Percentiles rank a stretch among this genome's conserved stretches.
These are phyloP conservation scores for Rhizoclosmatium sp. DNA, from an alignment of 192 early-diverging fungal genomes.

Conservation along the genomic window DNA sequence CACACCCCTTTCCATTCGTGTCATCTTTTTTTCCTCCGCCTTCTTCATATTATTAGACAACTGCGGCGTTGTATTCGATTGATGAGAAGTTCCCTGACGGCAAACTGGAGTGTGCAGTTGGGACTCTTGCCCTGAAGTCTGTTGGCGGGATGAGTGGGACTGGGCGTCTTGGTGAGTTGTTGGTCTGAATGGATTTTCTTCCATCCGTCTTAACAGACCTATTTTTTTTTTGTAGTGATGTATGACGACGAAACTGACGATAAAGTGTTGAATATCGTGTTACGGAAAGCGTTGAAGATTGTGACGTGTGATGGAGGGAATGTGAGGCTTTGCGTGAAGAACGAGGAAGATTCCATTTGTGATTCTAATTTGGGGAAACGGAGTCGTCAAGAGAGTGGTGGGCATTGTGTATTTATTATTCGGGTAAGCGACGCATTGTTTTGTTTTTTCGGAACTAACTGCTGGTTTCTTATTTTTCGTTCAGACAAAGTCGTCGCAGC, in stretches of 20 bases:
- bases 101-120: conserved; percentile 1
- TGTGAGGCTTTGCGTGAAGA: neutral
- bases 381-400: no score
- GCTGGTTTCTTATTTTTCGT: neutral
- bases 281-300: neutral
- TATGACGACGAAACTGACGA: neutral
- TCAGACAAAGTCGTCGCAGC: neutral
- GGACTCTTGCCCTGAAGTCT: neutral
- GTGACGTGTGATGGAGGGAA: neutral
- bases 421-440: neutral
- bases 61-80: neutral
- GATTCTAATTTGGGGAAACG: no score
- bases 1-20: neutral
- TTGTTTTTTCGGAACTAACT: neutral
- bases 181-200: no score
- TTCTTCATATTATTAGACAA: conserved; percentile 1
- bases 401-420: no score
- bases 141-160: neutral
- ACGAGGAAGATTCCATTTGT: no score
- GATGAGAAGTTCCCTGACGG: neutral
- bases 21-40: neutral
- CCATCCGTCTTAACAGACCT: neutral
- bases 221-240: neutral
- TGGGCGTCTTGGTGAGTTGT: neutral
- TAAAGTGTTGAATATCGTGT: neutral